Base-by-base conservation (phyloP, 2,329 filamentous ascomycete genomes). In the Monosporascus sp. region DNA sequence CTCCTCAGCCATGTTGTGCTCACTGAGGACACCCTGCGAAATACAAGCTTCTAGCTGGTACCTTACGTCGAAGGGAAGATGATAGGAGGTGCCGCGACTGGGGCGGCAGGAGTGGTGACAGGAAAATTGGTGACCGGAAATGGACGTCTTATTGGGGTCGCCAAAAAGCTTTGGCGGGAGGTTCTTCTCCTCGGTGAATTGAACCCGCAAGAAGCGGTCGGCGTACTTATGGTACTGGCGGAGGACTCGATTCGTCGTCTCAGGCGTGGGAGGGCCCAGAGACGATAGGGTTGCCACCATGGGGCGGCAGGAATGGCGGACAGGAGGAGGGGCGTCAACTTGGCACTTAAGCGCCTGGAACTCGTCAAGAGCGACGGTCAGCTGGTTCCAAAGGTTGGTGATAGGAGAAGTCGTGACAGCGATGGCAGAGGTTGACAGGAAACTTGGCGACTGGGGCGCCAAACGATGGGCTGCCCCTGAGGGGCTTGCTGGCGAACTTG, bases 41-140 rank as follows among this genome's bases (percentile, higher is more conserved):
- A 97, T 78, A 66, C 93, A 97, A 0, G 91, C 92, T 68, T 99
- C 93, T 0, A 99, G 80, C 67, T 96, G 91, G 65, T 97, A 99
- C 17, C 90, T 82, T 1, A 96, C 82, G 1, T 84, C 73, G 56
- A 91, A 97, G 0, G 82, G 73, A 4, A 93, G 74, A 51, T 71
- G 59, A 26, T 74, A 61, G 28, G 28, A 31, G 28, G 11, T 31
- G 28, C 28, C 9, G 28, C 9, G 2, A 14, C 28, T 5, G 28
- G 11, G 9, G 28, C 28, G 28, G 28, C 28, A 31, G 9, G 28
- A 11, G 28, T 31, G 9, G 9, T 14, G 28, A 14, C 9, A 31
- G 28, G 28, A 31, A 24, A 31, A 31, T 31, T 11, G 3, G 9
- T 3, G 9, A 31, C 28, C 9, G 28, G 1, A 31, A 31, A 96